Base-by-base conservation (phyloP, 345 rosid species). In the Syzygium aqueum region DNA sequence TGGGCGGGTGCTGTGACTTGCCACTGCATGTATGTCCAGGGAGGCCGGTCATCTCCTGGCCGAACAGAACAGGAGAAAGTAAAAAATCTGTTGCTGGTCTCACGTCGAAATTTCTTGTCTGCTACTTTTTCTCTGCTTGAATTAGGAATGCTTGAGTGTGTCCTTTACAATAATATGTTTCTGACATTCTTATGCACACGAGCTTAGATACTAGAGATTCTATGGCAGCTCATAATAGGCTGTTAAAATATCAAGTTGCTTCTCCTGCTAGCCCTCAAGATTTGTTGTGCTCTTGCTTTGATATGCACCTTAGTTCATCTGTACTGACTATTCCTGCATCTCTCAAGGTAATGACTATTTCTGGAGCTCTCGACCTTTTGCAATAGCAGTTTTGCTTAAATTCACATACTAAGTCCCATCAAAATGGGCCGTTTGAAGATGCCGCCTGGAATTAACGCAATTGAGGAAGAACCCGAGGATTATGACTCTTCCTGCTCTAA, bases 401-500 rank as follows among this genome's bases (percentile, higher is more conserved):
- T 16, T 30, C 82, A 73, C 14, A 5, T 73, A 73, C 46, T 19
- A 19, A 73, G 82, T 73, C 82, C 82, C 82, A 73, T 73, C 82
- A 73, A 37, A 73, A 97, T 97, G 99, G 99, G 99, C 89, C 98
- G 98, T 84, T 89, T 95, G 85, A 97, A 96, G 96, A 87, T 95
- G 94, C 96, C 93, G 80, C 89, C 98, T 49, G 99, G 98, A 90
- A 96, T 96, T 90, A 96, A 94, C 87, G 91, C 95, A 53, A 96
- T 96, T 87, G 98, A 96, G 93, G 99, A 97, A 92, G 99, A 96
- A 90, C 98, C 98, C 25, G 98, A 94, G 94, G 98, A 95, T 61
- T 93, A 87, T 88, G 99, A 95, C 84, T 52, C 88, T 87, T 86
- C 91, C 84, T 91, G 87, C 86, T 90, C 98, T 77, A 93, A 90